Evolutionary conservation across 2,329 filamentous ascomycete species (phyloP).

Genomic region (Cryphonectria parasitica): DNA sequence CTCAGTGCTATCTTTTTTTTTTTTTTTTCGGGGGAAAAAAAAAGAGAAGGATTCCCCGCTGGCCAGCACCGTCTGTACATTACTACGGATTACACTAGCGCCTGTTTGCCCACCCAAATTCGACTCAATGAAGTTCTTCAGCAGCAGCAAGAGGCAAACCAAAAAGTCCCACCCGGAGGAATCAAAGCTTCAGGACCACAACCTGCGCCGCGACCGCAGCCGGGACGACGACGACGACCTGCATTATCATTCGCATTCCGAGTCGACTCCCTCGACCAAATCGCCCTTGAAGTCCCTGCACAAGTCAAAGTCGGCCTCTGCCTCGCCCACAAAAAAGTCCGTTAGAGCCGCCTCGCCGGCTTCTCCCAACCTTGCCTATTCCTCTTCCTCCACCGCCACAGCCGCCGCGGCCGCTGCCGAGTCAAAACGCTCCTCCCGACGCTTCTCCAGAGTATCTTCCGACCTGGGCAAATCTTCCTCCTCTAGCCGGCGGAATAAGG

Average conservation of each 20-base stretch:
- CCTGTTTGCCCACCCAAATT: constrained; percentile 6
- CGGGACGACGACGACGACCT: constrained; percentile 38
- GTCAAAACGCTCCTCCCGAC: constrained; percentile 42
- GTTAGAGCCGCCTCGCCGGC: constrained; percentile 39
- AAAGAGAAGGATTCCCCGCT: background rate
- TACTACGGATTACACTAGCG: constrained; percentile 8
- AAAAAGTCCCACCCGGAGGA: constrained; percentile 36
- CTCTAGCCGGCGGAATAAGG: constrained; percentile 55
- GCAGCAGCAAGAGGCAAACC: constrained; percentile 50
- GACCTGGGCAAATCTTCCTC: constrained; percentile 49
- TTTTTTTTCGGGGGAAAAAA: background rate
- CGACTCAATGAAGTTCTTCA: constrained; percentile 57
- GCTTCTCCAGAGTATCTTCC: constrained; percentile 53
- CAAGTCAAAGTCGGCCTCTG: constrained; percentile 34
- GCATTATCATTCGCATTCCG: constrained; percentile 32
- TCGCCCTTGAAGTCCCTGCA: constrained; percentile 39
- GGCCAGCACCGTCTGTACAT: background rate
- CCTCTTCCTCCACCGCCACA: constrained; percentile 28
- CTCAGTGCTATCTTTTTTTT: background rate
- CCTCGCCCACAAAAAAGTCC: constrained; percentile 45
- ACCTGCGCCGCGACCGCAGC: constrained; percentile 44
- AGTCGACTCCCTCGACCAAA: constrained; percentile 38
- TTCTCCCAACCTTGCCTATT: constrained; percentile 32
- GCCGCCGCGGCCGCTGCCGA: constrained; percentile 38
- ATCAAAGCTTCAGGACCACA: constrained; percentile 36